Evolutionary conservation across 2,329 filamentous ascomycete species (phyloP), one percentile per base, ranked within the genome.

Genomic region (Camillea tinctor): DNA sequence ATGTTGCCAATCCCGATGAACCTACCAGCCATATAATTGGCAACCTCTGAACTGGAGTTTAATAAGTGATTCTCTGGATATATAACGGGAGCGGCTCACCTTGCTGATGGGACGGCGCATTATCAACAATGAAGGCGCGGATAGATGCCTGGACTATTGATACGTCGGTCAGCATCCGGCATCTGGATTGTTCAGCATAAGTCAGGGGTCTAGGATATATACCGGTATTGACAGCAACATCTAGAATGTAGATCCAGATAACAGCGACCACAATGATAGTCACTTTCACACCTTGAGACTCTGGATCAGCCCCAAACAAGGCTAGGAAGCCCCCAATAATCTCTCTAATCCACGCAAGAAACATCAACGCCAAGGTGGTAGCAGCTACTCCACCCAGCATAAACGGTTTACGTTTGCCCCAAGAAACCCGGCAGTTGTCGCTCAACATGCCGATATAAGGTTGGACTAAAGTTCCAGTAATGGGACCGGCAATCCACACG

Each of bases 201-300:
- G 21, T 3, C n/a, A 22, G 9, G 53, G 54, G 50, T 17, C 30
- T 21, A 19, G 36, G 13, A 55, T 61, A 75, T 81, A 68, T 77
- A 90, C 88, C 89, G 59, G 93, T 95, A 76, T 98, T 98, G 79
- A 98, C 95, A 69, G 93, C 88, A 74, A 98, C 95, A 74, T 98
- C 94, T 55, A 98, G 83, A 54, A 95, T 81, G 75, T 96, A 98
- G 69, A 98, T 90, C 78, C 93, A 89, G 26, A 93, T 72, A 5
- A 97, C 92, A 7, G 94, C 94, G 59, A 92, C 83, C 30, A 92
- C 79, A 66, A 97, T 94, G 53, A 90, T 85, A 50, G 81, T 79
- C 3, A 81, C 82, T 69, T 86, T 88, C 52, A 90, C 88, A 2
- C 81, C 84, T 7, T 82, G 68, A 0, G 89, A 91, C 48, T 87